phyloP scores from a whole-genome alignment of 2,329 filamentous ascomycete species.

The Exophiala dermatitidis region DNA sequence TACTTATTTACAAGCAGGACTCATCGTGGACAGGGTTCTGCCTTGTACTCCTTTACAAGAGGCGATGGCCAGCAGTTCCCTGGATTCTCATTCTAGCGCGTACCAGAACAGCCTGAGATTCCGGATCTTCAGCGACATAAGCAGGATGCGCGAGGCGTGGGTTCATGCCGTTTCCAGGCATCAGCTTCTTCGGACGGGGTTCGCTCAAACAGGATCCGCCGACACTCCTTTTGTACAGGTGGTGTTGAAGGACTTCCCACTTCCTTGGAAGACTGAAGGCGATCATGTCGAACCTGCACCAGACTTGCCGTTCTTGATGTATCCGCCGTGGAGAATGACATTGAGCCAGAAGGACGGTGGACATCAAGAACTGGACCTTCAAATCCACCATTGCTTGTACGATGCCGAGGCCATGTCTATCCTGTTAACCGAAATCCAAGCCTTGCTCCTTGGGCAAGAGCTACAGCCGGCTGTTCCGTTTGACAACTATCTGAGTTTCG shows the following conservation, averaged over 20 bases:
- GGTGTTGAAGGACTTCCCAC: constrained; percentile 47
- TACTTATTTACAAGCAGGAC: constrained; percentile 24
- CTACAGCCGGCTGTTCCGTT: constrained; percentile 52
- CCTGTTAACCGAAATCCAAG: constrained; percentile 64
- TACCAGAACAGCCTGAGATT: constrained; percentile 71
- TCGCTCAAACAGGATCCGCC: constrained; percentile 56
- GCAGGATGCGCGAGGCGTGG: constrained; percentile 56
- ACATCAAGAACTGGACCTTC: constrained; percentile 37
- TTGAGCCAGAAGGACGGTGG: neutral
- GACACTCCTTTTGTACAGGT: constrained; percentile 65
- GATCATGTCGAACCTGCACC: neutral
- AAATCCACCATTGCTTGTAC: constrained; percentile 76
- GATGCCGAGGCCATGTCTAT: constrained; percentile 70
- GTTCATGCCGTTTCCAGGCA: constrained; percentile 56
- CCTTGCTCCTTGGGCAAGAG: constrained; percentile 41
- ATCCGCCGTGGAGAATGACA: constrained; percentile 21
- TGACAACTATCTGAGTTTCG: constrained; percentile 55
- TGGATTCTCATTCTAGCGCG: constrained; percentile 39
- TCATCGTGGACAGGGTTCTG: constrained; percentile 50
- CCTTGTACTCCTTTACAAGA: constrained; percentile 85
- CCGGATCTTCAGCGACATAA: constrained; percentile 46
- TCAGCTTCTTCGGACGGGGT: constrained; percentile 70
- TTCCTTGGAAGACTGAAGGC: constrained; percentile 36
- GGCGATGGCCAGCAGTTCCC: constrained; percentile 65
- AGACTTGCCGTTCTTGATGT: constrained; percentile 6